A percentile compares a stretch with the other conserved stretches of the same genome.
Conservation (phyloP, 2,329 filamentous ascomycete species). For the Sclerotinia nivalis region DNA sequence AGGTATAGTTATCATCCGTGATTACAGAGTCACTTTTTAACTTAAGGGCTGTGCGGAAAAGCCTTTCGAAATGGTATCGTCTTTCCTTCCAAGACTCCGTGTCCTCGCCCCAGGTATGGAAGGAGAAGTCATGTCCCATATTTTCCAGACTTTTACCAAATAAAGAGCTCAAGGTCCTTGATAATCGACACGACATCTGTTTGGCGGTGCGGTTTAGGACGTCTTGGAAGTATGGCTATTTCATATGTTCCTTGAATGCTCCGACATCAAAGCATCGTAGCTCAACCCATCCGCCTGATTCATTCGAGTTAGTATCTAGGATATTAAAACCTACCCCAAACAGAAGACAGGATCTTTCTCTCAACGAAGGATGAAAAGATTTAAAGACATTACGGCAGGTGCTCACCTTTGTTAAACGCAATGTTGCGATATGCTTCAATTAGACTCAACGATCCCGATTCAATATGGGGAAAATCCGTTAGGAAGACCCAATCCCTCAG, state of each 20-base stretch:
- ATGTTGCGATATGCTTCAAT: constrained; percentile 6
- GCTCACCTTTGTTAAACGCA: neutral
- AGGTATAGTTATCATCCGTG: constrained; percentile 21
- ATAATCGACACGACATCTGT: constrained; percentile 21
- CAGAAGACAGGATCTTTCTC: no score
- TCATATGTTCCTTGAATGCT: constrained; percentile 19
- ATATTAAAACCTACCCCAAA: neutral
- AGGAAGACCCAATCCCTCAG: constrained; percentile 3
- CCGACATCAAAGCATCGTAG: constrained; percentile 24
- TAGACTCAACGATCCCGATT: neutral
- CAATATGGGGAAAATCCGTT: neutral
- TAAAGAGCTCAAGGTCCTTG: constrained; percentile 14
- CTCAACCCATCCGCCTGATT: constrained; percentile 24
- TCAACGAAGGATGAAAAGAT: neutral
- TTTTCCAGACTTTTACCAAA: neutral
- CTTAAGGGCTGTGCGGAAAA: constrained; percentile 26
- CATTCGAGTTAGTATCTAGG: neutral
- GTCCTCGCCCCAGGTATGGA: constrained; percentile 23
- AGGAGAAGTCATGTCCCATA: neutral
- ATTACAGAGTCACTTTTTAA: constrained; percentile 25
- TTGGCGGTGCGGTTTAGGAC: constrained; percentile 14
- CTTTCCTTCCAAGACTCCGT: constrained; percentile 18
- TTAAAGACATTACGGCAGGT: neutral
- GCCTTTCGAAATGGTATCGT: constrained; percentile 14
- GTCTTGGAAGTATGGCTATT: constrained; percentile 19